phyloP scores from a whole-genome alignment of 2,329 filamentous ascomycete genomes.

The Epichloe festucae region DNA sequence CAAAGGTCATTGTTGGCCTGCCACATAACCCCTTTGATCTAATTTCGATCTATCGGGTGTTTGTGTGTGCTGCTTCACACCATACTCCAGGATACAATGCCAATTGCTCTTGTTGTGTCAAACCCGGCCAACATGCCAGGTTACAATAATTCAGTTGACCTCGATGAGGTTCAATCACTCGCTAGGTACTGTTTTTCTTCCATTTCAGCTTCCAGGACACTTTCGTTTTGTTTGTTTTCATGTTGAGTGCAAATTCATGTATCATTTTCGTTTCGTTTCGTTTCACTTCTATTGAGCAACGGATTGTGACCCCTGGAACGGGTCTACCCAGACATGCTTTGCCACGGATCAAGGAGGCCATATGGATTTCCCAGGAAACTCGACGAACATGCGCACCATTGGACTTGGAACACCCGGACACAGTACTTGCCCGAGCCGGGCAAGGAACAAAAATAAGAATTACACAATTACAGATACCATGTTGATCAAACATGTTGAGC shows the following conservation, averaged over 20 bases:
- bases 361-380: background rate
- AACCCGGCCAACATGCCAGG: conserved; percentile 38
- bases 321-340: background rate
- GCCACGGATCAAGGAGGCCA: background rate
- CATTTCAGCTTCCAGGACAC: conserved; percentile 27
- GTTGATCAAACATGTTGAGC: conserved; percentile 1
- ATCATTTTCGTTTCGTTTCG: conserved; percentile 13
- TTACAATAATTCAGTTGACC: conserved; percentile 38
- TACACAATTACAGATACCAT: background rate
- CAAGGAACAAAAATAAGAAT: conserved; percentile 2
- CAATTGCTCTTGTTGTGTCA: conserved; percentile 33
- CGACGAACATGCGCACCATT: background rate
- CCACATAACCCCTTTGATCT: conserved; percentile 3
- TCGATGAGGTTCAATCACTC: conserved; percentile 47
- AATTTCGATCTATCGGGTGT: conserved; percentile 4
- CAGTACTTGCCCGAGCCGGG: conserved; percentile 9
- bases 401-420: conserved; percentile 1
- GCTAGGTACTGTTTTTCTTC: conserved; percentile 49
- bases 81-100: conserved; percentile 24
- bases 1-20: conserved; percentile 1
- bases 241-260: conserved; percentile 9
- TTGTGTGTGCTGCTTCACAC: conserved; percentile 1
- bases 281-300: conserved; percentile 9
- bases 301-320: background rate
- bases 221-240: conserved; percentile 17